Base-by-base conservation (phyloP, 2,329 filamentous ascomycete species). In the Aspergillus ibericus region DNA sequence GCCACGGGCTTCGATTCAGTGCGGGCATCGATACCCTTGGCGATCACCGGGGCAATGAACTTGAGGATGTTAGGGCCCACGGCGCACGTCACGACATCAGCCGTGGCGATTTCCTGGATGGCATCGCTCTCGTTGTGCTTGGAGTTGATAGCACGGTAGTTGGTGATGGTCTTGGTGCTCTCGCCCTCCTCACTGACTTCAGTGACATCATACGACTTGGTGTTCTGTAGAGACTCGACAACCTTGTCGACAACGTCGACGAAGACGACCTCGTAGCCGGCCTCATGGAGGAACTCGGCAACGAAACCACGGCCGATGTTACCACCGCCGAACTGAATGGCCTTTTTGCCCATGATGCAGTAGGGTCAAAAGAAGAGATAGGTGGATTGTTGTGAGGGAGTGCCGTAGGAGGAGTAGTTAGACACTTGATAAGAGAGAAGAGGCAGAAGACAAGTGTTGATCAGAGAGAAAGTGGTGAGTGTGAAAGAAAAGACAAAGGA, bases 141-240 rank as follows among this genome's bases (percentile, higher is more conserved):
- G 68, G 92, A 96, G 86, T 98, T 97, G 84, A 98, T 90, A 77
- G 95, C 95, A 54, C 92, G 91, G 83, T 96, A 98, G 81, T 97
- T 95, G 77, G 90, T 90, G 79, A 99, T 96, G 69, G 81, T 89
- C 78, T 90, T 92, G 70, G 87, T 87, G 57, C 83, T 85, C 70
- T 92, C 92, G 68, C 91, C 92, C 60, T 96, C 89, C 51, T 87
- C 83, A 65, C 92, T 92, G 68, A 97, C 92, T 80, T 97, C 93
- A 60, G 93, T 96, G 74, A 99, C 93, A 64, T 89, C 88, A 84
- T 98, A 99, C 13, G 86, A 89, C 56, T 87, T 82, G 50, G 85
- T 84, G 18, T 82, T 79, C 74, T 98, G 92, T 67, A 99, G 85
- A 54, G 84, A 79, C 69, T 93, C 82, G 75, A 98, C 95, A 63